phyloP scores from a whole-genome alignment of 2,329 filamentous ascomycete genomes.

The Ophiostoma perfectum region DNA sequence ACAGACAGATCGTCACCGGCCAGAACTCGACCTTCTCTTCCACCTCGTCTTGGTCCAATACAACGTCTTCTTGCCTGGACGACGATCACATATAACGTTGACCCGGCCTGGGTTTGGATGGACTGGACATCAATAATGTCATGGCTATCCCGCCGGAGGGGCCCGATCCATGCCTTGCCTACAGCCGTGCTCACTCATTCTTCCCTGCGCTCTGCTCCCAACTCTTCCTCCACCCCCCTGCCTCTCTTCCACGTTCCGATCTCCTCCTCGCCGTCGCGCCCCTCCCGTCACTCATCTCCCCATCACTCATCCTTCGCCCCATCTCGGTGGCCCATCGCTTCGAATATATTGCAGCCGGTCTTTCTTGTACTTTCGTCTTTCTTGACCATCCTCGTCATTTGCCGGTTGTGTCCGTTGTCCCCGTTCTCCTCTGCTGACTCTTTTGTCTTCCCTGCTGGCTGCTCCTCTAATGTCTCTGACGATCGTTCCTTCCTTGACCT shows the following conservation, averaged over 20 bases:
- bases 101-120: background rate
- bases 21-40: background rate
- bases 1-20: slow-evolving; percentile 5
- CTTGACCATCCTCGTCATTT: background rate
- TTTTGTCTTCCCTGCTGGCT: background rate
- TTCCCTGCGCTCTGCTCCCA: background rate
- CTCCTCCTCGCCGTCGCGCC: background rate
- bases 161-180: background rate
- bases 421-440: background rate
- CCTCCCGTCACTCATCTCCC: background rate
- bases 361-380: background rate
- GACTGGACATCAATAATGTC: background rate
- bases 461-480: background rate
- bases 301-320: slow-evolving; percentile 7
- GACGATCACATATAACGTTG: background rate
- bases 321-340: background rate
- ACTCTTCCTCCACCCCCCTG: background rate
- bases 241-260: background rate
- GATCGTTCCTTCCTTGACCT: background rate
- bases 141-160: background rate
- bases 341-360: background rate
- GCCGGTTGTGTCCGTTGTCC: background rate
- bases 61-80: background rate
- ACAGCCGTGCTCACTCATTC: background rate
- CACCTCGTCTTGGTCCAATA: background rate